Conservation (phyloP, 2,329 filamentous ascomycete species). For the Diaporthe aspalathi region DNA sequence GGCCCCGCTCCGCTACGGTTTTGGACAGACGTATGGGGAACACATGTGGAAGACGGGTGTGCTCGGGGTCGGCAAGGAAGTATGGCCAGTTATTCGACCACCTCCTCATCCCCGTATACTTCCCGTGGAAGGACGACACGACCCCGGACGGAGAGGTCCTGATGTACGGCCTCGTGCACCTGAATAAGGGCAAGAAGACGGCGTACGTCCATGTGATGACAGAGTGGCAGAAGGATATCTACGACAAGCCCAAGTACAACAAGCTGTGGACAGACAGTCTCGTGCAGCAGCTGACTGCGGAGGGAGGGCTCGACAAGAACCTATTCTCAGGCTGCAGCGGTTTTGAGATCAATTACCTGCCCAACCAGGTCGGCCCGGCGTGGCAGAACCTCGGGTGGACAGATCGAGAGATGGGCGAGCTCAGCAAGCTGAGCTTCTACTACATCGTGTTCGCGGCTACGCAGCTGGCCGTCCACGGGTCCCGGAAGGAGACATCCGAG, state of each 20-base stretch:
- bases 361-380: neutral
- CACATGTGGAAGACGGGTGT: conserved; percentile 14
- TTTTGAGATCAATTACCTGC: neutral
- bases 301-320: neutral
- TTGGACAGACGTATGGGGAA: neutral
- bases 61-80: neutral
- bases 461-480: neutral
- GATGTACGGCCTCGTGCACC: conserved; percentile 2
- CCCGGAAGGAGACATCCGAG: neutral
- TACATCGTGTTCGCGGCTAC: conserved; percentile 21
- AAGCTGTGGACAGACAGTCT: conserved; percentile 4
- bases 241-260: neutral
- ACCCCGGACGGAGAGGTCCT: conserved; percentile 6
- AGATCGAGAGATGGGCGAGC: neutral
- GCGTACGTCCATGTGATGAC: conserved; percentile 29
- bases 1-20: conserved; percentile 1
- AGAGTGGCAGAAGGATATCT: conserved; percentile 13
- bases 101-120: conserved; percentile 8
- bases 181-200: neutral
- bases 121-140: conserved; percentile 21
- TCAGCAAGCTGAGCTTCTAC: conserved; percentile 21
- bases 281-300: conserved; percentile 6
- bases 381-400: conserved; percentile 8
- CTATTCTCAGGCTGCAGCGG: neutral
- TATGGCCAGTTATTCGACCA: conserved; percentile 8